These are phyloP conservation scores for Lepidium sativum DNA, from an alignment of 345 rosid genomes.

Conservation along the genomic window DNA sequence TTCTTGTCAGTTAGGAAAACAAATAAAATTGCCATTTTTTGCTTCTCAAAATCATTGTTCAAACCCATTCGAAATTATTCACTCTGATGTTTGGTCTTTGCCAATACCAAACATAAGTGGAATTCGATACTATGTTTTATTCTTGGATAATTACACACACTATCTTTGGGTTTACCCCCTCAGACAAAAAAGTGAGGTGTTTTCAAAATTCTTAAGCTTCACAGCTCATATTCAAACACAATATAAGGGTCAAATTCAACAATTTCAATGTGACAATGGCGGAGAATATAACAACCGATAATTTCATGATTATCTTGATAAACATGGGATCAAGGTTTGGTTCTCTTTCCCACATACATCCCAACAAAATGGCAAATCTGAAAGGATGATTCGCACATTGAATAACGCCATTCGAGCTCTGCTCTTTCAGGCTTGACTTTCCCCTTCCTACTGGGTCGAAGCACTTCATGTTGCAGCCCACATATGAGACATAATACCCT, in stretches of 20 bases:
- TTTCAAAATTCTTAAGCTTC: not conserved
- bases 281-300: too few relatives aligned
- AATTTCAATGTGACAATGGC: not conserved
- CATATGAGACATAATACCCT: too few relatives aligned
- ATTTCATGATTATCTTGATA: not conserved
- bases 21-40: too few relatives aligned
- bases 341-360: not conserved
- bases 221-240: not conserved
- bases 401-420: too few relatives aligned
- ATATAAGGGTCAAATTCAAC: too few relatives aligned
- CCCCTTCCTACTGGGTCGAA: too few relatives aligned
- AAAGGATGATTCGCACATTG: too few relatives aligned
- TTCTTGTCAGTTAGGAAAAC: too few relatives aligned
- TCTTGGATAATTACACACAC: not conserved
- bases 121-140: not conserved
- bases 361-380: not conserved
- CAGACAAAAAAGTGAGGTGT: not conserved
- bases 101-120: not conserved
- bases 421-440: too few relatives aligned
- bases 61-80: too few relatives aligned
- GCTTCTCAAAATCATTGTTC: too few relatives aligned
- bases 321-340: not conserved
- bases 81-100: not conserved
- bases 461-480: too few relatives aligned
- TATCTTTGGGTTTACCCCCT: not conserved